Percentiles rank a stretch among this genome's conserved stretches.
phyloP scores from a whole-genome alignment of 345 rosid species.

The Aurinia saxatilis region DNA sequence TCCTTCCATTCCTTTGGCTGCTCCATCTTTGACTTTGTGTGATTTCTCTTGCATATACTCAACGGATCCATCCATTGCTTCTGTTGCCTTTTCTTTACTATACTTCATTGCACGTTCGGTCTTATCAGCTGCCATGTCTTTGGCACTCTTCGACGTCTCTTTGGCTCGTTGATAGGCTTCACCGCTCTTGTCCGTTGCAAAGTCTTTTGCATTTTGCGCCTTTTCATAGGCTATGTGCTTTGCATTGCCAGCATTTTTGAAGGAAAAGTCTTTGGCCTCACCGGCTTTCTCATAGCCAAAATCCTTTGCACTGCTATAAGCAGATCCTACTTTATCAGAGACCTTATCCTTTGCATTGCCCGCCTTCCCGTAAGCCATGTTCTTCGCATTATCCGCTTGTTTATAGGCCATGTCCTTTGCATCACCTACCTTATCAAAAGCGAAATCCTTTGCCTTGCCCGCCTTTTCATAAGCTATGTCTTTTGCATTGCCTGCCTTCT shows the following conservation, averaged over 20 bases:
- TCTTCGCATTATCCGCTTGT: neutral
- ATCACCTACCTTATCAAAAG: constrained; percentile 10
- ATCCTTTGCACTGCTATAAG: neutral
- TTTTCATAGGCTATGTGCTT: constrained; percentile 4
- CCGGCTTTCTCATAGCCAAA: constrained; percentile 1
- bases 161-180: constrained; percentile 21
- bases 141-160: constrained; percentile 12
- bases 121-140: constrained; percentile 23
- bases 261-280: constrained; percentile 7
- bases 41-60: constrained; percentile 23
- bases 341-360: neutral
- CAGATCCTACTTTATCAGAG: neutral
- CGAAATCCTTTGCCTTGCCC: constrained; percentile 17
- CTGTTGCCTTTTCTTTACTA: constrained; percentile 25
- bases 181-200: constrained; percentile 3
- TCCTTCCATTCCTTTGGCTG: constrained; percentile 3
- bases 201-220: neutral
- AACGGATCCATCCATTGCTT: constrained; percentile 20
- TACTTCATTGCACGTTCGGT: constrained; percentile 10
- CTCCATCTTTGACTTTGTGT: constrained; percentile 15
- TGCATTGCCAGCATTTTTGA: neutral
- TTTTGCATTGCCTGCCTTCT: constrained; percentile 14
- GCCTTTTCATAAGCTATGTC: constrained; percentile 29
- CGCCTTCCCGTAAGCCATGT: neutral
- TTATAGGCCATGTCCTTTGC: constrained; percentile 9